A percentile compares a stretch with the other conserved stretches of the same genome.
phyloP scores from a whole-genome alignment of 2,329 filamentous ascomycete species.

The Magnaporthiopsis rhizophila region DNA sequence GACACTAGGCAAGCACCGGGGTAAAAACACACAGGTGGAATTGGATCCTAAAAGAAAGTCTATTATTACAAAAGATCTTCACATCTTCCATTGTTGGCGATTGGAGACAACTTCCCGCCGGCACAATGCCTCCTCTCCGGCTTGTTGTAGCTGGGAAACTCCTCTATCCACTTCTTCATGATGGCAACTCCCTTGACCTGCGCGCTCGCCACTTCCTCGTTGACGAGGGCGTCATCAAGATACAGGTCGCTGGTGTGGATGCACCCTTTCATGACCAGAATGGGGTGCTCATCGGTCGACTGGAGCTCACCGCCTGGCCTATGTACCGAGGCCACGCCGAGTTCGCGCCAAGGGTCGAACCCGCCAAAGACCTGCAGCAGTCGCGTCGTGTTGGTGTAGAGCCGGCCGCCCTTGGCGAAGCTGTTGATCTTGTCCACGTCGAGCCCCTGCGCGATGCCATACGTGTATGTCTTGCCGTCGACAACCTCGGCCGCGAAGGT shows the following conservation, averaged over 20 bases:
- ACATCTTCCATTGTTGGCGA: too few species aligned
- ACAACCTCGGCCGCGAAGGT: conserved; percentile 30
- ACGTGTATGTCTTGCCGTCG: conserved; percentile 12
- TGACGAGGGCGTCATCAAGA: conserved; percentile 38
- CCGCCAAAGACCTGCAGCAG: conserved; percentile 31
- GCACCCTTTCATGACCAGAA: conserved; percentile 26
- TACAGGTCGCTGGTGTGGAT: conserved; percentile 32
- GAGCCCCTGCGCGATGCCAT: conserved; percentile 24
- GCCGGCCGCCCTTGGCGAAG: conserved; percentile 29
- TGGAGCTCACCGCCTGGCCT: conserved; percentile 29
- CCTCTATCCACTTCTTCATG: conserved; percentile 42
- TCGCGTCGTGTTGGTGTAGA: conserved; percentile 24
- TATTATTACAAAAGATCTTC: too few species aligned
- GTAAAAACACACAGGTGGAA: too few species aligned
- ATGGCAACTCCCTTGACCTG: conserved; percentile 41
- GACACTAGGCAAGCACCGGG: too few species aligned
- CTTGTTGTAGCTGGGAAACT: conserved; percentile 7
- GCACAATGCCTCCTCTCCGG: too few species aligned
- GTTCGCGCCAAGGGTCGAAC: conserved; percentile 32
- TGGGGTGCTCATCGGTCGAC: conserved; percentile 23
- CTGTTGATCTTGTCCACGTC: conserved; percentile 25
- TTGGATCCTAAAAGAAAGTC: too few species aligned
- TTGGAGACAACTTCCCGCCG: too few species aligned
- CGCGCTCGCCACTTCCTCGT: conserved; percentile 39
- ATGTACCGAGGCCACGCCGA: conserved; percentile 27